These are phyloP conservation scores for Trametopsis cervina DNA, from an alignment of 768 basidiomycete species.

Conservation along the genomic window DNA sequence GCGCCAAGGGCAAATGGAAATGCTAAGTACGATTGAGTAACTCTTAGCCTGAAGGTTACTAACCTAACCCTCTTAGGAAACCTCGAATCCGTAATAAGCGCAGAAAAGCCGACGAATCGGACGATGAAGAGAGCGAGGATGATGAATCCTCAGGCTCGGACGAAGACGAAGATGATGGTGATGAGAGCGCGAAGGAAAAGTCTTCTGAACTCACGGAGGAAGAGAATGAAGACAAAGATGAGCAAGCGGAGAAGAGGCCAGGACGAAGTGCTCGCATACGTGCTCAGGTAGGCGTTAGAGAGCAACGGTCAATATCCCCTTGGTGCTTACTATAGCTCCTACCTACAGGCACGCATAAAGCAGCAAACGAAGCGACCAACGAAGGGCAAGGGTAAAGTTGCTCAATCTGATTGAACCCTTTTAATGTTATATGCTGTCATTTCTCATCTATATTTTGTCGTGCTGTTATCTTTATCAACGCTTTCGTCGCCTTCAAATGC, in stretches of 20 bases:
- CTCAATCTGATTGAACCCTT: background rate
- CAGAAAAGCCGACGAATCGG: slow-evolving; percentile 18
- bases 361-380: slow-evolving; percentile 5
- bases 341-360: slow-evolving; percentile 8
- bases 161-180: slow-evolving; percentile 14
- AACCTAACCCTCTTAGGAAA: slow-evolving; percentile 13
- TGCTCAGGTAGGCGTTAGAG: slow-evolving; percentile 30
- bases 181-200: slow-evolving; percentile 10
- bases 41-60: background rate
- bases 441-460: background rate
- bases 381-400: background rate
- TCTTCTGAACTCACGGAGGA: slow-evolving; percentile 6
- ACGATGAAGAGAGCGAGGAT: slow-evolving; percentile 14
- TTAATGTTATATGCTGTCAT: background rate
- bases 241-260: slow-evolving; percentile 15
- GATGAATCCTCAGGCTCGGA: slow-evolving; percentile 16
- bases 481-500: background rate
- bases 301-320: background rate
- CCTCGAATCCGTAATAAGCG: slow-evolving; percentile 20
- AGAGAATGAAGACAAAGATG: slow-evolving; percentile 15
- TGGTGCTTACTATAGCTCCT: background rate
- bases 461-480: background rate
- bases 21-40: slow-evolving; percentile 33
- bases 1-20: slow-evolving; percentile 39
- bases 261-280: slow-evolving; percentile 27